These are phyloP conservation scores for Cladosporium sp. DNA, from an alignment of 2,329 filamentous ascomycete species.

Conservation along the genomic window DNA sequence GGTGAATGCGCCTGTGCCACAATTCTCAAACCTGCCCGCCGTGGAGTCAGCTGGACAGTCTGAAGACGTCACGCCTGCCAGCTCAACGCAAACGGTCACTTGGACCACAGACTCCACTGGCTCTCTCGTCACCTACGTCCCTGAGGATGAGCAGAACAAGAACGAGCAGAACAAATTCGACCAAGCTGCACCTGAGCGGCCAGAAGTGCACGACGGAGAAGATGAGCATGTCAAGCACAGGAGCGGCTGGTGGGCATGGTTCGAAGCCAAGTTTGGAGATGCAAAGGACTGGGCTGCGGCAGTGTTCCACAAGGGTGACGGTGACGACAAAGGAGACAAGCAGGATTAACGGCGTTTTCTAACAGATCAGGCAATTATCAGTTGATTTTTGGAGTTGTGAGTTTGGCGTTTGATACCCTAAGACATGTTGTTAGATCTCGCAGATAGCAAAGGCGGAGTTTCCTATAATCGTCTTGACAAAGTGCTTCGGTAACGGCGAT, in stretches of 20 bases:
- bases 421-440: background rate
- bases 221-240: conserved; percentile 24
- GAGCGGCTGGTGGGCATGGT: conserved; percentile 35
- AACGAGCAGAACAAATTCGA: background rate
- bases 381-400: background rate
- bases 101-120: conserved; percentile 7
- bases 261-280: conserved; percentile 33
- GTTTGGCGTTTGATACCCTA: conserved; percentile 4
- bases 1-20: conserved; percentile 11
- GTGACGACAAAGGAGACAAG: conserved; percentile 9
- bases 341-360: background rate
- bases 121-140: conserved; percentile 9
- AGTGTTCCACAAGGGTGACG: conserved; percentile 23
- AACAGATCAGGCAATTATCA: background rate
- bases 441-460: background rate
- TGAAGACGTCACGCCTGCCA: conserved; percentile 13
- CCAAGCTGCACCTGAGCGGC: conserved; percentile 7
- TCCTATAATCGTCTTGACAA: background rate
- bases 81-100: conserved; percentile 15
- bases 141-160: conserved; percentile 7
- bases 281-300: conserved; percentile 36
- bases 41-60: background rate
- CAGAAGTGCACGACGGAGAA: conserved; percentile 24
- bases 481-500: background rate
- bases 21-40: conserved; percentile 3